Evolutionary conservation across 2,329 filamentous ascomycete species (phyloP).

Genomic region (Aspergillus pseudonomiae): DNA sequence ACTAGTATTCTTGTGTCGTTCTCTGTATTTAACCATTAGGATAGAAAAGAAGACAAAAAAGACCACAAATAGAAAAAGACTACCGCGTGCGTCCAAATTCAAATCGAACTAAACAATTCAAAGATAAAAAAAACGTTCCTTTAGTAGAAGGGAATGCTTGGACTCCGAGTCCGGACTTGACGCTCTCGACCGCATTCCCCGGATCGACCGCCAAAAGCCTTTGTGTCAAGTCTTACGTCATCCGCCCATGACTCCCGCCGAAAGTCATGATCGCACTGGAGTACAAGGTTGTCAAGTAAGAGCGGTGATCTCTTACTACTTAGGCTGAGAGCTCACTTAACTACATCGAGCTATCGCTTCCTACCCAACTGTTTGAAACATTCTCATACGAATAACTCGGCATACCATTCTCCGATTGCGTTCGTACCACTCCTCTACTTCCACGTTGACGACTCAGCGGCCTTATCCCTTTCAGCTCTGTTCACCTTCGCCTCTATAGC

Average conservation of each 20-base stretch:
- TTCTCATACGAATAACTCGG: background rate
- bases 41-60: background rate
- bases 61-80: background rate
- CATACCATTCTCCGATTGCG: background rate
- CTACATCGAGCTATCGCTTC: background rate
- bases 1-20: background rate
- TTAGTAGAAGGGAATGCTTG: background rate
- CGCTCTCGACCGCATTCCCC: conserved; percentile 22
- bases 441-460: background rate
- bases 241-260: conserved; percentile 24
- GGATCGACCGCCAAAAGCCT: conserved; percentile 25
- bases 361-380: background rate
- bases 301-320: conserved; percentile 4
- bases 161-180: background rate
- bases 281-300: conserved; percentile 7
- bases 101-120: background rate
- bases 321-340: conserved; percentile 2
- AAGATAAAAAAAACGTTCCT: background rate
- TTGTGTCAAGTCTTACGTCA: conserved; percentile 39
- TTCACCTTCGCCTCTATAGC: conserved; percentile 7
- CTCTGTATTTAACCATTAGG: background rate
- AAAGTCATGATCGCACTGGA: conserved; percentile 10
- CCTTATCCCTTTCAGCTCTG: conserved; percentile 12
- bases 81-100: background rate
- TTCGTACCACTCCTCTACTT: background rate